phyloP scores from a whole-genome alignment of 2,329 filamentous ascomycete species.

The Neurospora crassa region DNA sequence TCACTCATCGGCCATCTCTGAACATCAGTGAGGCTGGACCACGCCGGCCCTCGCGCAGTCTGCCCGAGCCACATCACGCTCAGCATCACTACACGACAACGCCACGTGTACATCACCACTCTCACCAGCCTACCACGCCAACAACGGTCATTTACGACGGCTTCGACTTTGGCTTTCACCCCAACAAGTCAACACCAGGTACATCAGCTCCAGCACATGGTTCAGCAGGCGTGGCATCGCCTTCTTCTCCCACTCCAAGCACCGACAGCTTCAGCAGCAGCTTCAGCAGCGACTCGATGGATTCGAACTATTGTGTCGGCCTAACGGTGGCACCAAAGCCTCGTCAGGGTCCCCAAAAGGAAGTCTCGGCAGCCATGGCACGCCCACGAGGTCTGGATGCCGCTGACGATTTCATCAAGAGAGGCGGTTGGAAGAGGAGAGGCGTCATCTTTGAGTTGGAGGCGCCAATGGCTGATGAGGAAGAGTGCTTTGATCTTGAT shows the following conservation, averaged over 20 bases:
- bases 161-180: conserved; percentile 26
- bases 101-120: conserved; percentile 2
- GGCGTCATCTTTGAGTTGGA: conserved; percentile 24
- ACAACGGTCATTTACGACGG: conserved; percentile 21
- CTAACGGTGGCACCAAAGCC: conserved; percentile 4
- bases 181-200: not conserved
- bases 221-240: not conserved
- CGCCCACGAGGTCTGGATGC: conserved; percentile 8
- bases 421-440: conserved; percentile 27
- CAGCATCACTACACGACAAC: conserved; percentile 8
- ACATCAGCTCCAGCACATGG: not conserved
- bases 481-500: conserved; percentile 20
- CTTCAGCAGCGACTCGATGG: conserved; percentile 2
- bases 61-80: conserved; percentile 7
- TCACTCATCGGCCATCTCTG: conserved; percentile 8
- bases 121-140: conserved; percentile 5
- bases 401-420: conserved; percentile 22
- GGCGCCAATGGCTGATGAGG: conserved; percentile 15
- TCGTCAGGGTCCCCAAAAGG: not conserved
- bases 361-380: not conserved
- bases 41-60: conserved; percentile 1
- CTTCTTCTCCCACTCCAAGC: conserved; percentile 11
- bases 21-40: conserved; percentile 1
- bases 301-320: not conserved
- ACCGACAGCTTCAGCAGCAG: conserved; percentile 9